Conservation (phyloP, 1,284 basidiomycete genomes). For the Tilletia walkeri region DNA sequence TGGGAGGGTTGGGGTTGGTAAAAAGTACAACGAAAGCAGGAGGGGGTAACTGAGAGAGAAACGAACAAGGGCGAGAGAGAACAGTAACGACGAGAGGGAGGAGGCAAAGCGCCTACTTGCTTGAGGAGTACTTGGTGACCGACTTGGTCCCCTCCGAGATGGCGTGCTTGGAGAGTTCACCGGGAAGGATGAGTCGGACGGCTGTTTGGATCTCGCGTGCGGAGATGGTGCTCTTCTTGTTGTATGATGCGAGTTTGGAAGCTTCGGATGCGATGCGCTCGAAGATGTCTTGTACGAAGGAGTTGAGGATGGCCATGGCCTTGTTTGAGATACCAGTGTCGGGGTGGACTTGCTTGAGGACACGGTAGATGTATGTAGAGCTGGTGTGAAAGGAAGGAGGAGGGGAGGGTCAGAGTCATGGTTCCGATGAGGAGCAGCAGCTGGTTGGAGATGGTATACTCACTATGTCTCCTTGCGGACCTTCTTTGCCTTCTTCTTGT, state of each 20-base stretch:
- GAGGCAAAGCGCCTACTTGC: neutral
- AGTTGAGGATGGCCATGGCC: slow-evolving; percentile 58
- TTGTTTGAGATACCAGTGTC: slow-evolving; percentile 60
- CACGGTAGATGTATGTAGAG: slow-evolving; percentile 59
- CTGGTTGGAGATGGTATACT: neutral
- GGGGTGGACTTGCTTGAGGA: slow-evolving; percentile 63
- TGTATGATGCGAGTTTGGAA: slow-evolving; percentile 56
- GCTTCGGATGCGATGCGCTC: slow-evolving; percentile 58
- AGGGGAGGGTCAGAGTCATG: neutral
- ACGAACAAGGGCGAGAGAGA: neutral
- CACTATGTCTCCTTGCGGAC: slow-evolving; percentile 62
- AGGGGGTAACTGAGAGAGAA: neutral
- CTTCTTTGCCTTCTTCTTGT: slow-evolving; percentile 66
- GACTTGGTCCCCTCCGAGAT: slow-evolving; percentile 77
- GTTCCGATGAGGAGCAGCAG: neutral
- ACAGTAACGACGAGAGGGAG: neutral
- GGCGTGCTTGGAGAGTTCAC: slow-evolving; percentile 76
- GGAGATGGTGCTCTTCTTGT: slow-evolving; percentile 57
- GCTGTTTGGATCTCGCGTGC: slow-evolving; percentile 57
- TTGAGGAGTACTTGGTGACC: slow-evolving; percentile 62
- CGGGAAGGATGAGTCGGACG: slow-evolving; percentile 57
- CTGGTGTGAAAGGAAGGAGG: neutral
- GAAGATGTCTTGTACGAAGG: slow-evolving; percentile 60
- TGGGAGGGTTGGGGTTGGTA: no score
- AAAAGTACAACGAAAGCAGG: no score